Evolutionary conservation across 2,329 filamentous ascomycete species (phyloP).

Genomic region (Madurella mycetomatis): DNA sequence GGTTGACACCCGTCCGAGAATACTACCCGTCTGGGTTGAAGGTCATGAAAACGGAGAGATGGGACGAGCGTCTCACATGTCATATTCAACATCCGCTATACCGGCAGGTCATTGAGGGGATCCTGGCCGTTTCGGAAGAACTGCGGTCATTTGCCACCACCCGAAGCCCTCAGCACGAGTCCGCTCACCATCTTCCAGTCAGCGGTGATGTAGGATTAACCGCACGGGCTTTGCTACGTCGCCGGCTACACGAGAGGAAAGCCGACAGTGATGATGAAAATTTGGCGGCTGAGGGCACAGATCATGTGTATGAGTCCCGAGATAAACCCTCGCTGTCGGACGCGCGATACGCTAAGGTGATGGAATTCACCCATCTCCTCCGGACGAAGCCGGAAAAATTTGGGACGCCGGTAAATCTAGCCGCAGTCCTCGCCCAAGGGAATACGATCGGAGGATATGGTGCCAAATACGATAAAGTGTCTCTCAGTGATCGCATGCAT

Average conservation of each 20-base stretch:
- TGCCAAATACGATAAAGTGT: conserved; percentile 25
- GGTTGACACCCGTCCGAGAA: conserved; percentile 10
- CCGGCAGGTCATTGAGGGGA: conserved; percentile 3
- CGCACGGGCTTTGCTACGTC: conserved; percentile 20
- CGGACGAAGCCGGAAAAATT: conserved; percentile 20
- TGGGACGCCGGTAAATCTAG: conserved; percentile 13
- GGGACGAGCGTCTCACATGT: conserved; percentile 5
- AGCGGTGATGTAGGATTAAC: not conserved
- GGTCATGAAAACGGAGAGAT: conserved; percentile 12
- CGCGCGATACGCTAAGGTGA: conserved; percentile 14
- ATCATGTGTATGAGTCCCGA: conserved; percentile 8
- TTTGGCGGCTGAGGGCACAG: not conserved
- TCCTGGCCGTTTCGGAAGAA: conserved; percentile 4
- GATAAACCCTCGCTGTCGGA: conserved; percentile 8
- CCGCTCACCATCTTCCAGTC: not conserved
- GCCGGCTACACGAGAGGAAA: conserved; percentile 27
- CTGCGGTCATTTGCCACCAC: conserved; percentile 1
- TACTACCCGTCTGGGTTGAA: conserved; percentile 13
- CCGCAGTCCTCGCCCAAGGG: conserved; percentile 11
- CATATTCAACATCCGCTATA: conserved; percentile 16
- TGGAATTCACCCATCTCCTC: conserved; percentile 21
- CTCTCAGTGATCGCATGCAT: conserved; percentile 38
- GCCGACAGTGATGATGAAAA: not conserved
- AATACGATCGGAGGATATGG: conserved; percentile 37
- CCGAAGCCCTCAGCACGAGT: not conserved